Base-by-base conservation (phyloP, 192 early-diverging fungal genomes). In the Coemansia reversa region DNA sequence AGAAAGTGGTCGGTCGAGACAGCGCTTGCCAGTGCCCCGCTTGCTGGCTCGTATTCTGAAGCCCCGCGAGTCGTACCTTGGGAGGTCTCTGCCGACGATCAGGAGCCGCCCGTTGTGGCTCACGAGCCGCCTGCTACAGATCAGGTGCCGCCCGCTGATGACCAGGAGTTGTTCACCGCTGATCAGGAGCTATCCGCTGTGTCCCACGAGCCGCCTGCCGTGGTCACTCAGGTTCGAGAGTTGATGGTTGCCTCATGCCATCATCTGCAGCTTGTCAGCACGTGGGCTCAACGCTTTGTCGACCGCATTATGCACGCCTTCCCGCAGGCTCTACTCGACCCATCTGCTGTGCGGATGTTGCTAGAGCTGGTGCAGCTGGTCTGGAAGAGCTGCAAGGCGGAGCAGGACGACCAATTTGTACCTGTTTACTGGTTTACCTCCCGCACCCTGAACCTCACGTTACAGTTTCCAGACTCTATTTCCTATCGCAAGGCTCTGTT, bases 291-390 rank as follows among this genome's bases (percentile, higher is more conserved):
- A 68, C 90, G 86, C 56, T 85, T 84, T 61, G 74, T 83, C 18
- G 83, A 89, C 51, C 67, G 63, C 39, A 81, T 93, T 47, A 74
- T 93, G 30, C 51, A 50, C 20, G 67, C 81, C 0, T 90, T 90
- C 66, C 93, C 94, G 42, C 87, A 88, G 55, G 71, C 93, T 1
- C 86, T 98, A 50, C 91, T 91, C 55, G 90, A 97, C 75, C 84
- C 84, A 50, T 65, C 73, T 4, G 76, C 88, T 2, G 56, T 94
- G 12, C 83, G 80, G 39, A 82, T 89, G 16, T 82, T 95, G 58
- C 73, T 98, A 23, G 96, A 98, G 76, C 68, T 96, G 12, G 84
- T 94, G 16, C 88, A 91, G 63, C 80, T 91, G 14, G 72, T 90
- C 35, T 96, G 90, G 94, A 69, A 83, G 50, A 87, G 87, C 59